phyloP scores from a whole-genome alignment of 163 green algal genomes.

The Trebouxia gelatinosa region DNA sequence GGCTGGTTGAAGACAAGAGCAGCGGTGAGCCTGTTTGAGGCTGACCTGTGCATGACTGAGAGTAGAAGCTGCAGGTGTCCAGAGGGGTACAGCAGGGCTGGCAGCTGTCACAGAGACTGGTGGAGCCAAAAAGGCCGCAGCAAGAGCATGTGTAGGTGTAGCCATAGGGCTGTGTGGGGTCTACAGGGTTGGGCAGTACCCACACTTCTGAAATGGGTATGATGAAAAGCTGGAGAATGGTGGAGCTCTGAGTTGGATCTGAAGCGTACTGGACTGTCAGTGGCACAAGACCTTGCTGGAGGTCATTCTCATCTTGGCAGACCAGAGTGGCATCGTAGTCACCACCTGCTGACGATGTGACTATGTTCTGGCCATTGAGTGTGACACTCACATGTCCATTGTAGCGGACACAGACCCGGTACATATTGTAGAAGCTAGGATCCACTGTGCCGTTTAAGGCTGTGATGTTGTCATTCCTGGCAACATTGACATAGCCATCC shows the following conservation, averaged over 20 bases:
- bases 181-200: not conserved
- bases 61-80: constrained; percentile 24
- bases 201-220: constrained; percentile 27
- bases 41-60: constrained; percentile 17
- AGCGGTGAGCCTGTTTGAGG: not conserved
- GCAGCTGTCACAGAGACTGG: constrained; percentile 1
- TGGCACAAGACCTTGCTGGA: constrained; percentile 29
- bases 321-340: constrained; percentile 31
- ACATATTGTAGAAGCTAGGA: constrained; percentile 22
- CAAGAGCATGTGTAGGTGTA: constrained; percentile 34
- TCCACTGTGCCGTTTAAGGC: not conserved
- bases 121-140: constrained; percentile 29
- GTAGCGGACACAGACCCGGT: constrained; percentile 32
- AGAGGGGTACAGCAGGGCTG: constrained; percentile 30
- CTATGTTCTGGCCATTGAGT: constrained; percentile 26
- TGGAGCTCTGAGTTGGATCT: constrained; percentile 19
- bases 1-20: not conserved
- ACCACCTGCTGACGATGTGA: constrained; percentile 5
- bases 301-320: constrained; percentile 29
- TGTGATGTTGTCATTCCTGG: not conserved
- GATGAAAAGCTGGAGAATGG: constrained; percentile 35
- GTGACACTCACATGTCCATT: constrained; percentile 24
- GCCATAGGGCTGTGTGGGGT: not conserved
- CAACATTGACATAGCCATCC: constrained; percentile 28
- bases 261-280: constrained; percentile 34